phyloP scores from a whole-genome alignment of 352 stramenopile genomes.

The Elongisporangium senticosum region DNA sequence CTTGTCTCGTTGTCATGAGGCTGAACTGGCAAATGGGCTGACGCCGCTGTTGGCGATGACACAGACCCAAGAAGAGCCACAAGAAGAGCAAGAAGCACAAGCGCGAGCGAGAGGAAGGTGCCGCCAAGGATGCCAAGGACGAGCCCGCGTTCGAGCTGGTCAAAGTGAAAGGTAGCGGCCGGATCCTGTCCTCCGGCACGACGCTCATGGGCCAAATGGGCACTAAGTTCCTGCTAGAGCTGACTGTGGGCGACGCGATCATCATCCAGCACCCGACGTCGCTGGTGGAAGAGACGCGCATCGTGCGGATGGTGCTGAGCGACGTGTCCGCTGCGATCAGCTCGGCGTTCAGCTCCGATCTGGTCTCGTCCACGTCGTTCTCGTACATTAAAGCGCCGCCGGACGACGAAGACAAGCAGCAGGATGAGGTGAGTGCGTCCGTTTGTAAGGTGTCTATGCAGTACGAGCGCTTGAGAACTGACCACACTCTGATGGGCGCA shows the following conservation, averaged over 20 bases:
- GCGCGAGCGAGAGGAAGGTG: slow-evolving; percentile 24
- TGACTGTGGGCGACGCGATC: slow-evolving; percentile 78
- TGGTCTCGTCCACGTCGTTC: slow-evolving; percentile 86
- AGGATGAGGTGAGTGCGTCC: slow-evolving; percentile 21
- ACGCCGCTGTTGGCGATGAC: neutral
- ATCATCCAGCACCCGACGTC: slow-evolving; percentile 87
- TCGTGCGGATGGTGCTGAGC: slow-evolving; percentile 88
- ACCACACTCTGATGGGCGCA: neutral
- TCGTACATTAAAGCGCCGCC: slow-evolving; percentile 84
- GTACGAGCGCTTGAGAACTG: no score
- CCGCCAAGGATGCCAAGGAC: slow-evolving; percentile 9
- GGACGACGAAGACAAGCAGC: slow-evolving; percentile 38
- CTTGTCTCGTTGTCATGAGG: neutral
- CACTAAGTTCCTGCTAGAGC: slow-evolving; percentile 79
- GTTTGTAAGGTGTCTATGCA: neutral
- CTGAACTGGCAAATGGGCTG: neutral
- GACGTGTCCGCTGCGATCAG: slow-evolving; percentile 83
- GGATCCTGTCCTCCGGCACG: slow-evolving; percentile 83
- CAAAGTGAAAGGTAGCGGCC: slow-evolving; percentile 67
- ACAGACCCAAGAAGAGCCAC: slow-evolving; percentile 33
- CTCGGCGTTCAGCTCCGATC: slow-evolving; percentile 83
- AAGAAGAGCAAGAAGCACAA: slow-evolving; percentile 50
- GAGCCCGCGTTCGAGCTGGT: slow-evolving; percentile 63
- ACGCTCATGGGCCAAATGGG: slow-evolving; percentile 82
- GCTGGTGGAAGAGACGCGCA: slow-evolving; percentile 81